Percentiles rank a stretch among this genome's conserved stretches.
These are phyloP conservation scores for Starmerella riodocensis DNA, from an alignment of 805 yeast genomes.

Conservation along the genomic window DNA sequence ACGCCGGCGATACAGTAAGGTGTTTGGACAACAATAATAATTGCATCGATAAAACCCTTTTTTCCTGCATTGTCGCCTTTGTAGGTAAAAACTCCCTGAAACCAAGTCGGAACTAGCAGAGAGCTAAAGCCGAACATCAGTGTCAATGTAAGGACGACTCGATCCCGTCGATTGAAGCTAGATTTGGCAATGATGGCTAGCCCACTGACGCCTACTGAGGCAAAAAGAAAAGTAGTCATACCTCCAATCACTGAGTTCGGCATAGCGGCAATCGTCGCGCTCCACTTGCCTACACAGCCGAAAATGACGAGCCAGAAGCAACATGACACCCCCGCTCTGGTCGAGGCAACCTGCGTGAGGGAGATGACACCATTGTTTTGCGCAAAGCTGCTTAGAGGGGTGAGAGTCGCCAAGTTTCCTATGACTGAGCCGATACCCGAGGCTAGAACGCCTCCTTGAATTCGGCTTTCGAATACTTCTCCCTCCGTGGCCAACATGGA, in stretches of 20 bases:
- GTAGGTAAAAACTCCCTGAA: constrained; percentile 50
- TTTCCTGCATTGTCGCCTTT: constrained; percentile 44
- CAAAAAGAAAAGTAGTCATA: constrained; percentile 66
- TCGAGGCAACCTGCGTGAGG: constrained; percentile 79
- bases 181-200: constrained; percentile 44
- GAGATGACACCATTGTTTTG: constrained; percentile 93
- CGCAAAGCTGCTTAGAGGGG: constrained; percentile 89
- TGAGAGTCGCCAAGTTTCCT: constrained; percentile 65
- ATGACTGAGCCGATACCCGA: constrained; percentile 73
- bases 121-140: constrained; percentile 57
- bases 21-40: constrained; percentile 55
- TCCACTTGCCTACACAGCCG: constrained; percentile 81
- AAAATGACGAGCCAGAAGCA: constrained; percentile 66
- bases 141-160: constrained; percentile 57
- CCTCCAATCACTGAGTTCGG: constrained; percentile 77
- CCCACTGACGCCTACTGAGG: constrained; percentile 67
- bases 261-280: constrained; percentile 76
- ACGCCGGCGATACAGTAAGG: constrained; percentile 62
- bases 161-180: constrained; percentile 54
- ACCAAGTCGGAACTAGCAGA: constrained; percentile 52
- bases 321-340: constrained; percentile 69
- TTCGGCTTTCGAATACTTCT: constrained; percentile 61
- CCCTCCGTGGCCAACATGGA: constrained; percentile 79
- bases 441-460: constrained; percentile 86
- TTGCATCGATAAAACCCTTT: constrained; percentile 53